phyloP scores from a whole-genome alignment of 1,139 yeast species.

The Hanseniaspora gamundiae region DNA sequence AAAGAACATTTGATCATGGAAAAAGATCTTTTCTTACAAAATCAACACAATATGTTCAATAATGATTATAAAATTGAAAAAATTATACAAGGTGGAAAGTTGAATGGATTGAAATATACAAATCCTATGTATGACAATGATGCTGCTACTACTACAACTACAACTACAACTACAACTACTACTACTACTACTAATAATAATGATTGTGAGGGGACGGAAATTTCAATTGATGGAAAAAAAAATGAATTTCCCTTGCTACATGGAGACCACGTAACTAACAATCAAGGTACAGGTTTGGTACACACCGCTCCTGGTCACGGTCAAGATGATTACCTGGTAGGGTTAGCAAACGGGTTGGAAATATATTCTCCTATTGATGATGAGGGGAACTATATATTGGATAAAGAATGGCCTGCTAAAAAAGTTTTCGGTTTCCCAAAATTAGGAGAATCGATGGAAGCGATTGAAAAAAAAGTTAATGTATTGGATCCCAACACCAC shows the following conservation, averaged over 20 bases:
- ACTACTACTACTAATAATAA: too few relatives aligned
- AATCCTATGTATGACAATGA: conserved; percentile 41
- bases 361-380: conserved; percentile 72
- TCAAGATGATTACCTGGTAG: conserved; percentile 75
- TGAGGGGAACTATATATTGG: conserved; percentile 43
- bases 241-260: conserved; percentile 46
- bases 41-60: conserved; percentile 20
- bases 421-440: too few relatives aligned
- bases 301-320: conserved; percentile 99
- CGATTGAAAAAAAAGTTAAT: conserved; percentile 33
- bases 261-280: conserved; percentile 70
- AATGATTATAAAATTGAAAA: conserved; percentile 12
- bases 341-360: conserved; percentile 42
- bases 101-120: conserved; percentile 36
- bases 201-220: too few relatives aligned
- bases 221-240: too few relatives aligned
- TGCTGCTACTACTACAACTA: too few relatives aligned
- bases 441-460: conserved; percentile 29
- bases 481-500: conserved; percentile 53
- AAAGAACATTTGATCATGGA: conserved; percentile 41
- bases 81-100: conserved; percentile 31
- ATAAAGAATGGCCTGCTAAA: conserved; percentile 7
- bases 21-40: conserved; percentile 28
- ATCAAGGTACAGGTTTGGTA: conserved; percentile 89
- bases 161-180: too few relatives aligned